Base-by-base conservation (phyloP, 192 early-diverging fungal genomes). In the Entomortierella chlamydospora region DNA sequence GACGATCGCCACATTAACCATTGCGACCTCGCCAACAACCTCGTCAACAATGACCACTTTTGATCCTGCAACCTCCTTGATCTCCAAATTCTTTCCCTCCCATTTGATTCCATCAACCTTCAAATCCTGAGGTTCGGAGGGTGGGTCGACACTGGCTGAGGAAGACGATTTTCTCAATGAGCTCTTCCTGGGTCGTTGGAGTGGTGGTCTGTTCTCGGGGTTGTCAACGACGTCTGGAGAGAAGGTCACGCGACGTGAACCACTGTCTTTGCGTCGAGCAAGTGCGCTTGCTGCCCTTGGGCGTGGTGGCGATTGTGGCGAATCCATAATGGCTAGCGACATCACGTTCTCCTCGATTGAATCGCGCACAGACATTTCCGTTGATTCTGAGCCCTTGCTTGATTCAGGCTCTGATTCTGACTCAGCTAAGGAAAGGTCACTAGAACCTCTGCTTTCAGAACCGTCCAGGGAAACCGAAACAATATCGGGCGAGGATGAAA, bases 211-310 rank as follows among this genome's bases (percentile, higher is more conserved):
- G 26, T 66, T 67, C 31, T 66, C 72, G 2, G 72, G 61, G 23
- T 66, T 74, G 25, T 74, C 72, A 4, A 74, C 31, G 3, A 67
- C 64, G 26, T 74, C 72, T 6, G 72, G 72, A 12, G 72, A 74
- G 33, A 74, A 74, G 1, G 64, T 74, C 0, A 74, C 72, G 7
- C 53, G 57, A 17, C 72, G 72, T 8, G 31, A 18, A 15, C 53
- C 55, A 23, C 60, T 30, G 18, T 31, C n/a, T 13, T 47, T 58
- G 6, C 28, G 15, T 45, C 4, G 55, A 60, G 7, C 29, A 17
- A 39, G 37, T 73, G 50, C 54, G 47, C 13, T 61, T 61, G 13
- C 53, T 49, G 17, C 52, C 33, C 56, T 57, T 30, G 29, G 57
- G 20, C 13, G 22, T 5, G 74, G 74, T 7, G 67, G 59, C 2